Evolutionary conservation across 2,329 filamentous ascomycete species (phyloP).

Genomic region (Microdochium trichocladiopsis): DNA sequence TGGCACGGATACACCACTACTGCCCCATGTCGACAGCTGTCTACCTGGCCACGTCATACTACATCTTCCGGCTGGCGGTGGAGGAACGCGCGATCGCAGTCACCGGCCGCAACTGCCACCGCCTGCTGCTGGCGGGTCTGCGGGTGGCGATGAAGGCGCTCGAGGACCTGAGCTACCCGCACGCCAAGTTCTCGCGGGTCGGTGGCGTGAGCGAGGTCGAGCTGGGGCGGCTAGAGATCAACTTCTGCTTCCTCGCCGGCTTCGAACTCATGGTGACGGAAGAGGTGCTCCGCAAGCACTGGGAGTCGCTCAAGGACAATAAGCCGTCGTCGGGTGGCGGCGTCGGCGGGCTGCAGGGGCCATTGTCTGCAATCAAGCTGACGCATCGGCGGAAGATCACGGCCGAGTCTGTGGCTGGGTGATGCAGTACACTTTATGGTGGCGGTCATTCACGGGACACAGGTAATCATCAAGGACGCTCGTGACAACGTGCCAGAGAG

Average conservation of each 20-base stretch:
- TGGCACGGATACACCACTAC: slow-evolving; percentile 79
- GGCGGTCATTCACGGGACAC: too few species aligned
- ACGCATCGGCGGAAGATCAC: slow-evolving; percentile 3
- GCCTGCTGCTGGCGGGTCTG: slow-evolving; percentile 75
- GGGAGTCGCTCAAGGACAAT: slow-evolving; percentile 47
- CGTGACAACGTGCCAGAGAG: too few species aligned
- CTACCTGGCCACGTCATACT: slow-evolving; percentile 81
- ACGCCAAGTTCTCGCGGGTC: slow-evolving; percentile 76
- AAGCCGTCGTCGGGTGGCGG: slow-evolving; percentile 2
- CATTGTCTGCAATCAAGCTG: slow-evolving; percentile 1
- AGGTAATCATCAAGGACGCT: too few species aligned
- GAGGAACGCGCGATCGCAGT: slow-evolving; percentile 73
- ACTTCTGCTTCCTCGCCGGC: slow-evolving; percentile 78
- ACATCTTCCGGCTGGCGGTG: slow-evolving; percentile 77
- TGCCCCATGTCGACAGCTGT: slow-evolving; percentile 93
- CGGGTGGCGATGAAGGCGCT: slow-evolving; percentile 88
- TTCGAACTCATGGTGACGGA: slow-evolving; percentile 68
- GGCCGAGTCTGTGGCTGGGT: neutral
- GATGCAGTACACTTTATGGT: neutral
- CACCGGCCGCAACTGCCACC: slow-evolving; percentile 78
- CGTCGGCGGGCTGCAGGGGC: neutral
- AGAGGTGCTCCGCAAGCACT: slow-evolving; percentile 56
- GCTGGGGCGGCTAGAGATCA: slow-evolving; percentile 79
- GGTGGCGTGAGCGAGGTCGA: slow-evolving; percentile 81
- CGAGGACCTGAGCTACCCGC: slow-evolving; percentile 86